Conservation (phyloP, 805 yeast species). For the Myxozyma udenii region DNA sequence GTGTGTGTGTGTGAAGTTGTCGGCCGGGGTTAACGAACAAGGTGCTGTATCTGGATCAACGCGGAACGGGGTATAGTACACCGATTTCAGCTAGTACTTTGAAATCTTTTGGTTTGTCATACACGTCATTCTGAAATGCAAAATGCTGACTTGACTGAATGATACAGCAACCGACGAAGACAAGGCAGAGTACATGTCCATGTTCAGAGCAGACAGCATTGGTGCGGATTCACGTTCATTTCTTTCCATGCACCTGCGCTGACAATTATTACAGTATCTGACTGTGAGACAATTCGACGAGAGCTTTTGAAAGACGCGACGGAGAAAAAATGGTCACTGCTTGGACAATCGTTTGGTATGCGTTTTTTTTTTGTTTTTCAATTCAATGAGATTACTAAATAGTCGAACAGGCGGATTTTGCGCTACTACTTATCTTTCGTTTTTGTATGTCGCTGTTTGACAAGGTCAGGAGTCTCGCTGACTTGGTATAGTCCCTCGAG, state of each 20-base stretch:
- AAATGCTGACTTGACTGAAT: neutral
- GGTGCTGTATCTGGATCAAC: conserved; percentile 51
- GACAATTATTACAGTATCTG: conserved; percentile 34
- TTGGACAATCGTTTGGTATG: conserved; percentile 54
- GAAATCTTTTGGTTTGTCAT: conserved; percentile 8
- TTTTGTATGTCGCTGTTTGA: conserved; percentile 29
- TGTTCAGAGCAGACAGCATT: conserved; percentile 50
- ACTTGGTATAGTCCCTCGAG: conserved; percentile 18
- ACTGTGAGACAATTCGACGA: conserved; percentile 48
- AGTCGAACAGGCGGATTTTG: conserved; percentile 47
- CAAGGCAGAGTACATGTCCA: conserved; percentile 44
- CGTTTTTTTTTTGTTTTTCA: no score
- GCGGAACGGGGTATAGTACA: conserved; percentile 59
- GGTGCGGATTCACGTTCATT: conserved; percentile 8
- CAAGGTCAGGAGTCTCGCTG: conserved; percentile 7
- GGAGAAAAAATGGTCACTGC: conserved; percentile 47
- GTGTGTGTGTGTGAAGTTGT: neutral
- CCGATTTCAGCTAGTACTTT: conserved; percentile 42
- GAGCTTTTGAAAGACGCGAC: conserved; percentile 37
- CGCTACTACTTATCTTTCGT: conserved; percentile 49
- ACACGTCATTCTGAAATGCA: no score
- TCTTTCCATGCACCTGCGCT: neutral
- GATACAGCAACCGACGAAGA: conserved; percentile 27
- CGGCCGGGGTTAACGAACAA: conserved; percentile 33
- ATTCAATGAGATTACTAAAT: no score